phyloP scores from a whole-genome alignment of 2,329 filamentous ascomycete genomes.

The Epichloe festucae region DNA sequence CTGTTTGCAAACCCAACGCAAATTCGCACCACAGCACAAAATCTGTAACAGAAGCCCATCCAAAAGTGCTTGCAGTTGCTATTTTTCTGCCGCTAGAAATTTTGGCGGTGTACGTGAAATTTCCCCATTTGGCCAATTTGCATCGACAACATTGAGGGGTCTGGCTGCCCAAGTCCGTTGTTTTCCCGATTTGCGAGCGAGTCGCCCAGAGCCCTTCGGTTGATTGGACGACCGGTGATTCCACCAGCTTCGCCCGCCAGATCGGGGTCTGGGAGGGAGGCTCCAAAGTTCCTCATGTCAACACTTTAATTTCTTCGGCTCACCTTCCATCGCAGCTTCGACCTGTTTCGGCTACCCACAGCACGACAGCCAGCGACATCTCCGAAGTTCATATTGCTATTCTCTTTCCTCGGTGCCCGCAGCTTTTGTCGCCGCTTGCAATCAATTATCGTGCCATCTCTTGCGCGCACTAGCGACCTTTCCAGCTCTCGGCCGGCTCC shows the following conservation, averaged over 20 bases:
- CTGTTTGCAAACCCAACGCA: background rate
- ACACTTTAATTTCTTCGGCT: constrained; percentile 6
- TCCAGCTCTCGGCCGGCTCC: background rate
- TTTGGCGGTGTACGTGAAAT: constrained; percentile 13
- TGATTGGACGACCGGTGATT: constrained; percentile 24
- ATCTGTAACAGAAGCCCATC: background rate
- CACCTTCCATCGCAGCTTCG: constrained; percentile 8
- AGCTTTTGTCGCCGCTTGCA: background rate
- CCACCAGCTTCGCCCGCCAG: background rate
- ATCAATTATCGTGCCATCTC: background rate
- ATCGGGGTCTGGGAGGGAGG: background rate
- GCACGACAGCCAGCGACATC: constrained; percentile 1
- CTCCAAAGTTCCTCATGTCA: constrained; percentile 1
- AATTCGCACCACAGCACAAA: background rate
- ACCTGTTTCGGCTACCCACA: background rate
- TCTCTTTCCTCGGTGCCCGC: constrained; percentile 2
- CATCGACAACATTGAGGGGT: background rate
- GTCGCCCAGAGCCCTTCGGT: constrained; percentile 15
- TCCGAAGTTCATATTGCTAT: background rate
- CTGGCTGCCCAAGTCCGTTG: constrained; percentile 4
- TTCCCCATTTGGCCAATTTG: background rate
- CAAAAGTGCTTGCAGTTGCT: background rate
- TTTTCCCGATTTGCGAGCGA: constrained; percentile 8
- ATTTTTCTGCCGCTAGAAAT: constrained; percentile 14
- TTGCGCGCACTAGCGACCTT: background rate